Percentiles rank a stretch among this genome's conserved stretches.
phyloP scores from a whole-genome alignment of 176 grass and related monocot genomes.

The Rhynchospora tenuis region DNA sequence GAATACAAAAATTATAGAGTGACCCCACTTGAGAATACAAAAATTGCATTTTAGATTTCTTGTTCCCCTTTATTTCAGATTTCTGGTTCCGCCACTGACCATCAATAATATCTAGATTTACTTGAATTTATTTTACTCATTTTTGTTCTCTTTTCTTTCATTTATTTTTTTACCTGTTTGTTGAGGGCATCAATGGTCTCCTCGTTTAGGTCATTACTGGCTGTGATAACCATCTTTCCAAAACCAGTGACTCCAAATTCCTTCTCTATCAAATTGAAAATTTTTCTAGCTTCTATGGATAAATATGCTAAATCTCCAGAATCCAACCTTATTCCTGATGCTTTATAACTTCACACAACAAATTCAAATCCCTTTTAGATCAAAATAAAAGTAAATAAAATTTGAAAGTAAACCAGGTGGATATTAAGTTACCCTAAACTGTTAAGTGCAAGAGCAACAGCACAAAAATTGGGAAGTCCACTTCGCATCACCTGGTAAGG shows the following conservation, averaged over 20 bases:
- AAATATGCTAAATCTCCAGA: constrained; percentile 97
- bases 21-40: too few relatives aligned
- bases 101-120: background rate
- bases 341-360: constrained; percentile 65
- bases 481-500: constrained; percentile 84
- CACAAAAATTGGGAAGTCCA: constrained; percentile 97
- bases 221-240: constrained; percentile 76
- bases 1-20: too few relatives aligned
- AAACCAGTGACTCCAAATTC: constrained; percentile 65
- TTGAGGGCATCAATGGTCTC: constrained; percentile 98
- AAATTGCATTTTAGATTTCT: too few relatives aligned
- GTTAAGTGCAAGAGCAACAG: constrained; percentile 90
- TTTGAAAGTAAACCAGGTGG: background rate
- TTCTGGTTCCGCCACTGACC: too few relatives aligned
- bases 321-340: constrained; percentile 95
- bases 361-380: background rate
- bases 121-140: background rate
- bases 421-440: constrained; percentile 69
- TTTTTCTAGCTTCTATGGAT: constrained; percentile 75
- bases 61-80: too few relatives aligned
- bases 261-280: constrained; percentile 60
- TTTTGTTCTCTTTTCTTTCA: background rate
- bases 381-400: constrained; percentile 3
- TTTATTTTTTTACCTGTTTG: constrained; percentile 69
- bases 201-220: constrained; percentile 97